phyloP scores from a whole-genome alignment of 2,329 filamentous ascomycete genomes.

The Pyrenophora graminea region DNA sequence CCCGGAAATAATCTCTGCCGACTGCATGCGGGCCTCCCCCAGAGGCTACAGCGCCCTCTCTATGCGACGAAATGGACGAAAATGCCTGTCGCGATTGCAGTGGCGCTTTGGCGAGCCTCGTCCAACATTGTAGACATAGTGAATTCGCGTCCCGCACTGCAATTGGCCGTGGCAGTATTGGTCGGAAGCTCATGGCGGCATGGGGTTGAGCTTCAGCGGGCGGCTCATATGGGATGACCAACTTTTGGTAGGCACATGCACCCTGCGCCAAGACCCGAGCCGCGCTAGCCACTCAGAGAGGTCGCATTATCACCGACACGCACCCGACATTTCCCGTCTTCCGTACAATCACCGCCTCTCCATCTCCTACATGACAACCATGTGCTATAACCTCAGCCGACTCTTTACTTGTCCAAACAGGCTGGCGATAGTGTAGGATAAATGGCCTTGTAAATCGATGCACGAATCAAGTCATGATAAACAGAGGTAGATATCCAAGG shows the following conservation, averaged over 20 bases:
- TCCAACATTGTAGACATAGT: conserved; percentile 44
- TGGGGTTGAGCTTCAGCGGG: conserved; percentile 11
- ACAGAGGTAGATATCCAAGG: no score
- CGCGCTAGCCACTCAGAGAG: conserved; percentile 7
- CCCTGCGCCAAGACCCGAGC: conserved; percentile 8
- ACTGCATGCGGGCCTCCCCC: conserved; percentile 40
- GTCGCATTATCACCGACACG: neutral
- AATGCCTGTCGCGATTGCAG: conserved; percentile 32
- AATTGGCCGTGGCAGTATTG: conserved; percentile 36
- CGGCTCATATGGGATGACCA: neutral
- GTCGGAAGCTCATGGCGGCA: conserved; percentile 46
- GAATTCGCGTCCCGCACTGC: conserved; percentile 33
- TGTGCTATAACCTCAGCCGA: no score
- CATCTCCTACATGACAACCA: no score
- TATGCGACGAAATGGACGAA: conserved; percentile 31
- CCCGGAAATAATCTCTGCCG: conserved; percentile 47
- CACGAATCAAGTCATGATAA: no score
- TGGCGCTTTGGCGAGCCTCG: conserved; percentile 30
- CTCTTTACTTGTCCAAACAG: no score
- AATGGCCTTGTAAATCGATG: no score
- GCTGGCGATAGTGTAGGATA: no score
- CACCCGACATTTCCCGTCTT: no score
- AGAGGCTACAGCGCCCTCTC: conserved; percentile 35
- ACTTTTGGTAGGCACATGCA: conserved; percentile 12
- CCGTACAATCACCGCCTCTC: no score